phyloP scores from a whole-genome alignment of 2,329 filamentous ascomycete species.

The Colletotrichum siamense region DNA sequence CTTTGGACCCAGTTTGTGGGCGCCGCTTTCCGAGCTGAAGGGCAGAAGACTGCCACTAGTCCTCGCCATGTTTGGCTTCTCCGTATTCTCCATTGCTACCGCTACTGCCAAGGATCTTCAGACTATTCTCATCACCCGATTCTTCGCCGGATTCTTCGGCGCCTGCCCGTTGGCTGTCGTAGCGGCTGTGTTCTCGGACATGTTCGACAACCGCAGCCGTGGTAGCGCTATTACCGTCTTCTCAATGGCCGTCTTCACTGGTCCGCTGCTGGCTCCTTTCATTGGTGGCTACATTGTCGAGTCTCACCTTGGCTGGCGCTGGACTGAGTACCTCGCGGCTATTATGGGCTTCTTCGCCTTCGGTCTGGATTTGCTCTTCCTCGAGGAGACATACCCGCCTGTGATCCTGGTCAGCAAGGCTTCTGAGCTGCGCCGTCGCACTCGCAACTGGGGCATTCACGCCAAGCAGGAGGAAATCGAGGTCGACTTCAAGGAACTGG shows the following conservation, averaged over 20 bases:
- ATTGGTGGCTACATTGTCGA: slow-evolving; percentile 72
- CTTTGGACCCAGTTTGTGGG: slow-evolving; percentile 74
- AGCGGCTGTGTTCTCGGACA: slow-evolving; percentile 74
- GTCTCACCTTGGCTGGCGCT: slow-evolving; percentile 72
- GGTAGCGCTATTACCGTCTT: slow-evolving; percentile 65
- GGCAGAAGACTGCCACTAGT: slow-evolving; percentile 70
- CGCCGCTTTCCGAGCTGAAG: slow-evolving; percentile 74
- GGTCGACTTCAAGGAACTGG: slow-evolving; percentile 66
- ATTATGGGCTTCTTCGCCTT: slow-evolving; percentile 70
- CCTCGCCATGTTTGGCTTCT: slow-evolving; percentile 71
- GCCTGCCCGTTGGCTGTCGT: slow-evolving; percentile 73
- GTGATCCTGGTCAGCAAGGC: slow-evolving; percentile 68
- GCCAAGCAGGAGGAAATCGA: slow-evolving; percentile 76
- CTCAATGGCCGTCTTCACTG: slow-evolving; percentile 68
- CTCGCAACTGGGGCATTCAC: slow-evolving; percentile 74
- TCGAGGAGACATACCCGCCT: slow-evolving; percentile 75
- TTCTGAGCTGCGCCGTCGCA: slow-evolving; percentile 64
- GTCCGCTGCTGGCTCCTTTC: slow-evolving; percentile 71
- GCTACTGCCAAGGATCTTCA: slow-evolving; percentile 72
- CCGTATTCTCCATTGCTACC: slow-evolving; percentile 69
- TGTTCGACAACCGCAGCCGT: slow-evolving; percentile 70
- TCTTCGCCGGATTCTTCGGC: slow-evolving; percentile 77
- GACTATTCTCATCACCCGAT: slow-evolving; percentile 73
- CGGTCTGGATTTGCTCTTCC: slow-evolving; percentile 63
- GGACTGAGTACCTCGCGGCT: slow-evolving; percentile 70